These are phyloP conservation scores for Lachnellula arida DNA, from an alignment of 2,329 filamentous ascomycete genomes.

Conservation along the genomic window DNA sequence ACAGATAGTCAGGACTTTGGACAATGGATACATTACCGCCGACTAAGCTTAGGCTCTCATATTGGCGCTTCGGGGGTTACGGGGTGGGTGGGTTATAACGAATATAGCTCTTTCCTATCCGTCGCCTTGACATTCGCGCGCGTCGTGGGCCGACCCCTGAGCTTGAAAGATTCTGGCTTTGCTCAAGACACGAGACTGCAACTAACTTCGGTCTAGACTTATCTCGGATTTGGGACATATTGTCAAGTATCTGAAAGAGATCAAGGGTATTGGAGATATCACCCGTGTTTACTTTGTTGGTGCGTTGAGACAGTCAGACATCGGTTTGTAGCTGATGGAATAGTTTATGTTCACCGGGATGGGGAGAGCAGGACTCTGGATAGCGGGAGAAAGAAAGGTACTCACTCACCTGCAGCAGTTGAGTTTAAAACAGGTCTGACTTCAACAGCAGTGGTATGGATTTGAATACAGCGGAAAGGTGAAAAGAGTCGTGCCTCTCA, in stretches of 20 bases:
- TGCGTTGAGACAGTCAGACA: slow-evolving; percentile 7
- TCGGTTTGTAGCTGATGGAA: not conserved
- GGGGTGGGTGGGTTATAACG: slow-evolving; percentile 31
- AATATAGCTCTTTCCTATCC: slow-evolving; percentile 27
- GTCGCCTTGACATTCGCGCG: slow-evolving; percentile 25
- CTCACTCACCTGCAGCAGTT: not conserved
- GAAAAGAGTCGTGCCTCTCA: slow-evolving; percentile 28
- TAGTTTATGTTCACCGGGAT: slow-evolving; percentile 3
- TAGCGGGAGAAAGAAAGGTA: slow-evolving; percentile 28
- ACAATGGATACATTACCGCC: not conserved
- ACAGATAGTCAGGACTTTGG: not conserved
- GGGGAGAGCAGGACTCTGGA: not conserved
- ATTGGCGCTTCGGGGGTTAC: slow-evolving; percentile 31
- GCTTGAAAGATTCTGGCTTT: slow-evolving; percentile 14
- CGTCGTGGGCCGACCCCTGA: slow-evolving; percentile 26
- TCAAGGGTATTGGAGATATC: slow-evolving; percentile 35
- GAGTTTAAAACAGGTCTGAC: slow-evolving; percentile 5
- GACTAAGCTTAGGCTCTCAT: slow-evolving; percentile 19
- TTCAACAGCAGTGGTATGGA: slow-evolving; percentile 26
- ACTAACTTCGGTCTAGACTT: slow-evolving; percentile 35
- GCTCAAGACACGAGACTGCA: slow-evolving; percentile 23
- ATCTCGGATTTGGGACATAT: slow-evolving; percentile 24
- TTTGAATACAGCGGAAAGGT: slow-evolving; percentile 23
- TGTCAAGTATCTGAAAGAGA: slow-evolving; percentile 31
- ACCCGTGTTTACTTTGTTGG: slow-evolving; percentile 41